Evolutionary conservation across 306 rosid species (phyloP), one percentile per base, ranked within the genome.

Genomic region (Cotoneaster glaucophyllus): DNA sequence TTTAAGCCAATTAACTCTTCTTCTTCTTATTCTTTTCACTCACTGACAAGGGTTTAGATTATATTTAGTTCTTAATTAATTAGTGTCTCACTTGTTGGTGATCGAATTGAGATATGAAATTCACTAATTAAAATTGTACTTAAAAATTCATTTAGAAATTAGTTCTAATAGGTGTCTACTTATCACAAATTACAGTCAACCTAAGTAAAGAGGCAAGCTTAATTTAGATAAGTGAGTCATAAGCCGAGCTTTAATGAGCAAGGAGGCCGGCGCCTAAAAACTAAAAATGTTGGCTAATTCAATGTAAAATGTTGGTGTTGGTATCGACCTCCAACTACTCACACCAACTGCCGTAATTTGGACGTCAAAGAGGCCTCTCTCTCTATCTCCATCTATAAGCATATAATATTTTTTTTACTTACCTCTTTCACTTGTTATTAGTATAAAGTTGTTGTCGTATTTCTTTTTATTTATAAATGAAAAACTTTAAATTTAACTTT

Each of bases 221-320:
- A 73, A 58, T 24, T n/a, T n/a, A 18, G 28, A 70, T 66, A 75
- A 69, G 3, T 21, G 18, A 18, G 52, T 56, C n/a, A 22, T 18
- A 41, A 57, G 66, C 56, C 64, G 21, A 78, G 77, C 67, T 71
- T 71, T 71, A 78, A 66, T 80, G 73, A 32, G 74, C 28, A 24
- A 12, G 66, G 79, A 6, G 68, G 84, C 57, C 85, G 86, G 85
- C 85, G 79, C 82, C 78, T 64, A 76, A 31, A 69, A 86, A 87
- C 84, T 85, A 85, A 79, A 76, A 86, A 87, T 61, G 91, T 64
- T 61, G 96, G 95, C 96, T 75, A 87, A 89, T 87, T 93, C 93
- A 85, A 83, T 92, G 91, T 76, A 75, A 50, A 50, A 73, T 25
- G 75, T 41, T 57, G 77, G 57, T 74, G 77, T 64, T 84, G 86